A percentile compares a stretch with the other conserved stretches of the same genome.
Evolutionary conservation across 2,329 filamentous ascomycete genomes (phyloP).

Genomic region (Boeremia exigua): DNA sequence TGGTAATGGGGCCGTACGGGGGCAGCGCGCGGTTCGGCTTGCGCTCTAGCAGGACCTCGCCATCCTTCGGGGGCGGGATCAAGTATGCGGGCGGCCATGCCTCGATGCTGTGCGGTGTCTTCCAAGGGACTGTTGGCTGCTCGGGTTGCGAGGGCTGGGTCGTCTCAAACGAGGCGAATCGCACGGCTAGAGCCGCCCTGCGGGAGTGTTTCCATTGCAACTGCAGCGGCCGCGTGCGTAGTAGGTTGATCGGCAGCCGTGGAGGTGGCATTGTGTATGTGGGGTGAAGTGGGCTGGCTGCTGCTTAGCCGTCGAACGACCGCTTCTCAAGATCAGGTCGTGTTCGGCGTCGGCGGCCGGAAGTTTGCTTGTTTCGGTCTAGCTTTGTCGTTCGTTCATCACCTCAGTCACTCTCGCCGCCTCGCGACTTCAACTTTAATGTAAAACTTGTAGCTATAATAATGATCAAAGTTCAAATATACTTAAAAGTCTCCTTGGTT

Average conservation of each 20-base stretch:
- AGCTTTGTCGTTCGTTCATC: not conserved
- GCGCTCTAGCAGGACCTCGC: slow-evolving; percentile 43
- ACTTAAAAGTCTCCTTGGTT: no score
- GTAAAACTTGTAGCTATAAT: no score
- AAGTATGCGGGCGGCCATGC: slow-evolving; percentile 45
- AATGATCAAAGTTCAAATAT: no score
- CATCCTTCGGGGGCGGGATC: slow-evolving; percentile 45
- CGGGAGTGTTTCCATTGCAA: slow-evolving; percentile 37
- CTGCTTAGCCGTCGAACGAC: slow-evolving; percentile 2
- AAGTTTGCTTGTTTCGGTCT: slow-evolving; percentile 7
- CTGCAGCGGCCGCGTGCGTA: slow-evolving; percentile 29
- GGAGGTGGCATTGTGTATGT: slow-evolving; percentile 35
- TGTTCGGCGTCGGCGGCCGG: slow-evolving; percentile 19
- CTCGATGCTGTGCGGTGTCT: slow-evolving; percentile 45
- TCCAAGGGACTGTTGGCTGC: slow-evolving; percentile 44
- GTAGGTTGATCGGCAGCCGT: slow-evolving; percentile 28
- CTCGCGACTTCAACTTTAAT: no score
- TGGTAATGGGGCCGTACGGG: slow-evolving; percentile 29
- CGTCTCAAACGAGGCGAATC: slow-evolving; percentile 28
- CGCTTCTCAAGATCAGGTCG: slow-evolving; percentile 27
- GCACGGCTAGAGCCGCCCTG: slow-evolving; percentile 23
- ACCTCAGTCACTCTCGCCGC: no score
- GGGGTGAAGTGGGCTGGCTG: slow-evolving; percentile 4
- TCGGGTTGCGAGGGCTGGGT: slow-evolving; percentile 25
- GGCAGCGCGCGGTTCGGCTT: slow-evolving; percentile 43